phyloP scores from a whole-genome alignment of 2,329 filamentous ascomycete genomes.

The Plectosphaerella cucumerina region DNA sequence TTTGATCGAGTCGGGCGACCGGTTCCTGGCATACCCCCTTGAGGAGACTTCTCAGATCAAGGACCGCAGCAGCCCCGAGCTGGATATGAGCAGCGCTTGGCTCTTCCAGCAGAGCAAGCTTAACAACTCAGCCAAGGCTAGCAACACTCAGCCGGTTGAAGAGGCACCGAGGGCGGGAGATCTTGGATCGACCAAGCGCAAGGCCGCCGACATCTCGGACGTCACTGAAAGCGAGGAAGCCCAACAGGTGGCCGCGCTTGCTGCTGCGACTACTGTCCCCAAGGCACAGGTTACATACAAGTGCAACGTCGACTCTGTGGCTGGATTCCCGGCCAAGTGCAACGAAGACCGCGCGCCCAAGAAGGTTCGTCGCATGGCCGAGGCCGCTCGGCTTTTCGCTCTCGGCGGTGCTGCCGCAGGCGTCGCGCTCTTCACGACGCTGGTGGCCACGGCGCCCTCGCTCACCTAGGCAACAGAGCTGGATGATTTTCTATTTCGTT shows the following conservation, averaged over 20 bases:
- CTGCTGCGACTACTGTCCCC: too few relatives aligned
- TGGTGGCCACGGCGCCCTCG: slow-evolving; percentile 33
- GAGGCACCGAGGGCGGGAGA: too few relatives aligned
- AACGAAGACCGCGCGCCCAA: slow-evolving; percentile 18
- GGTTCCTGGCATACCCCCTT: slow-evolving; percentile 7
- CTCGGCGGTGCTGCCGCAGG: slow-evolving; percentile 29
- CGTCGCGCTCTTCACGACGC: slow-evolving; percentile 27
- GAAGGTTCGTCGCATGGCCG: slow-evolving; percentile 22
- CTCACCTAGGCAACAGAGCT: slow-evolving; percentile 15
- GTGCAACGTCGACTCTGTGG: too few relatives aligned
- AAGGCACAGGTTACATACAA: too few relatives aligned
- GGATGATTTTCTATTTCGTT: too few relatives aligned
- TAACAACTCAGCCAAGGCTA: neutral
- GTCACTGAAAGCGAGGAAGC: slow-evolving; percentile 11
- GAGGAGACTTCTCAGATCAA: neutral
- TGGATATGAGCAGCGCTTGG: slow-evolving; percentile 12
- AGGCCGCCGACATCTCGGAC: slow-evolving; percentile 23
- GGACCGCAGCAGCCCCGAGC: slow-evolving; percentile 6
- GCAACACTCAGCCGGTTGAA: too few relatives aligned
- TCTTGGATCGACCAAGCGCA: slow-evolving; percentile 23
- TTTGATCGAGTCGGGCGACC: slow-evolving; percentile 3
- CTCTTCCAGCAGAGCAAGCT: slow-evolving; percentile 13
- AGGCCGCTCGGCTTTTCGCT: slow-evolving; percentile 29
- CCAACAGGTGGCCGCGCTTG: neutral
- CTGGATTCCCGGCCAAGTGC: neutral